A percentile compares a stretch with the other conserved stretches of the same genome.
Conservation (phyloP, 768 basidiomycete genomes). For the Russula ochroleuca region DNA sequence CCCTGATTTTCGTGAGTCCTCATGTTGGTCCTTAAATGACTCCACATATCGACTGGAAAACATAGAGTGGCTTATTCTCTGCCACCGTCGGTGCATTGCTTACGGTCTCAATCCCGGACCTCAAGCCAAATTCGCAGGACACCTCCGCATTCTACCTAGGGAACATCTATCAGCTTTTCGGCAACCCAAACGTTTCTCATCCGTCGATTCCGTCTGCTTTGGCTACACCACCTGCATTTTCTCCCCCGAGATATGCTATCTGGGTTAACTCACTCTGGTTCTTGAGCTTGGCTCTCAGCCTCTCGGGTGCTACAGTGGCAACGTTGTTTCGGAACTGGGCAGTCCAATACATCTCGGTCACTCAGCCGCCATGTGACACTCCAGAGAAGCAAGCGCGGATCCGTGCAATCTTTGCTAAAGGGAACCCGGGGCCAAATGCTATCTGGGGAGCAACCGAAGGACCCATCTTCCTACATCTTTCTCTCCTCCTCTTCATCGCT, state of each 20-base stretch:
- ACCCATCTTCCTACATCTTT: background rate
- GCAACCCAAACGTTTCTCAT: background rate
- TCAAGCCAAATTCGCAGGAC: background rate
- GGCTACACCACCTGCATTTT: background rate
- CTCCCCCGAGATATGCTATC: background rate
- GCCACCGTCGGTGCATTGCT: background rate
- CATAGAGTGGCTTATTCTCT: constrained; percentile 8
- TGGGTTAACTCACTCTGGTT: constrained; percentile 4
- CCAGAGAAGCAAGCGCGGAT: constrained; percentile 4
- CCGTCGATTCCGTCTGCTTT: no score
- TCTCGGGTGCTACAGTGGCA: background rate
- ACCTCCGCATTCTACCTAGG: background rate
- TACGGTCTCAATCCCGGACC: background rate
- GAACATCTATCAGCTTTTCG: background rate
- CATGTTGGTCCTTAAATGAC: background rate
- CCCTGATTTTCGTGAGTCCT: constrained; percentile 2
- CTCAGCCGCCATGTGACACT: background rate
- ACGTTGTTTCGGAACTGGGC: background rate
- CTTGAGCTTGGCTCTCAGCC: background rate
- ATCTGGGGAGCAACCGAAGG: background rate
- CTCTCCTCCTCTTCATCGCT: background rate
- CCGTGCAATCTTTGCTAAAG: background rate
- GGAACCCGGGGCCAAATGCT: no score
- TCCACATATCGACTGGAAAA: background rate
- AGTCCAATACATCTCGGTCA: background rate